A percentile compares a stretch with the other conserved stretches of the same genome.
Conservation (phyloP, 805 yeast genomes). For the Candida boleticola region DNA sequence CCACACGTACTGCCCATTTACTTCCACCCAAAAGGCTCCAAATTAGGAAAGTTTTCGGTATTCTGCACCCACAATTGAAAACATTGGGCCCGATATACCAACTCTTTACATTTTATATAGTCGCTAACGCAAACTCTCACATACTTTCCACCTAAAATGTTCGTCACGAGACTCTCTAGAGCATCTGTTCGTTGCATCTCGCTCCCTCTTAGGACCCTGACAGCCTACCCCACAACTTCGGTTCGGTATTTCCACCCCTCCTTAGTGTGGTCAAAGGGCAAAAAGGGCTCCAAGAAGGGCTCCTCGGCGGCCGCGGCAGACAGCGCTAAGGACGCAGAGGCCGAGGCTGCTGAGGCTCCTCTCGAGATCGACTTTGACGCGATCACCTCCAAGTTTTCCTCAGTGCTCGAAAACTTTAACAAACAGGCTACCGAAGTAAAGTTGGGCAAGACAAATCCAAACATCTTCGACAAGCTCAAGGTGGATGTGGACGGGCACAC, state of each 20-base stretch:
- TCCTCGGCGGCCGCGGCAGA: conserved; percentile 8
- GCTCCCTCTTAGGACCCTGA: too few species aligned
- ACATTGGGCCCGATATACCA: too few species aligned
- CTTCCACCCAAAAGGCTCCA: too few species aligned
- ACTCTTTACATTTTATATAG: too few species aligned
- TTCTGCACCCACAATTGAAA: too few species aligned
- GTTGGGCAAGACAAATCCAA: conserved; percentile 68
- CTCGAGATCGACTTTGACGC: conserved; percentile 32
- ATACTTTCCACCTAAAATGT: too few species aligned
- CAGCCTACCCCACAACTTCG: too few species aligned
- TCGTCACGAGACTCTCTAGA: too few species aligned
- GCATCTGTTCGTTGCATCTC: too few species aligned
- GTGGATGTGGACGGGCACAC: conserved; percentile 47
- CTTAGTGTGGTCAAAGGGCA: conserved; percentile 9
- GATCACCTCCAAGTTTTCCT: conserved; percentile 43
- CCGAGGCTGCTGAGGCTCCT: conserved; percentile 11
- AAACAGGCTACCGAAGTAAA: conserved; percentile 60
- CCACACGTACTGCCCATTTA: too few species aligned
- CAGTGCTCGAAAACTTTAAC: conserved; percentile 50
- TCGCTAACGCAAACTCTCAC: too few species aligned
- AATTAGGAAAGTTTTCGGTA: too few species aligned
- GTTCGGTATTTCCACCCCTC: conserved; percentile 10
- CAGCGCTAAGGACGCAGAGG: conserved; percentile 10
- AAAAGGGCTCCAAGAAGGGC: conserved; percentile 11
- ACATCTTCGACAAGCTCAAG: conserved; percentile 57